A percentile compares a stretch with the other conserved stretches of the same genome.
Evolutionary conservation across 2,329 filamentous ascomycete species (phyloP).

Genomic region (Conoideocrella luteorostrata): DNA sequence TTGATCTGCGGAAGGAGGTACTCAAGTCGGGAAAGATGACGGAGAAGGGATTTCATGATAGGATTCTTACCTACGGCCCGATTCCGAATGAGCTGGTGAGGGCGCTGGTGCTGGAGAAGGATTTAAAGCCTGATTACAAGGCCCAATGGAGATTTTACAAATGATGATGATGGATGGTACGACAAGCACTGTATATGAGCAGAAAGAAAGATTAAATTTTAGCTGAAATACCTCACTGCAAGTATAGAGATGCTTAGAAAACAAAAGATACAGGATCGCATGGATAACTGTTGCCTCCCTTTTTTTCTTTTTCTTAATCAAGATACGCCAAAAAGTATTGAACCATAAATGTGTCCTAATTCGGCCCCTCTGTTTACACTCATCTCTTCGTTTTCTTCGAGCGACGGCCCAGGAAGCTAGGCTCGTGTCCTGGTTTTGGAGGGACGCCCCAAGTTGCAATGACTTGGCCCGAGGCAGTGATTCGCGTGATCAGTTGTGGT

Average conservation of each 20-base stretch:
- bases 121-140: slow-evolving; percentile 36
- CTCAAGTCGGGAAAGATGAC: slow-evolving; percentile 27
- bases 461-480: slow-evolving; percentile 4
- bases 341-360: no score
- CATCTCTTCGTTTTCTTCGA: neutral
- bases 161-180: slow-evolving; percentile 1
- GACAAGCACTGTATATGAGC: no score
- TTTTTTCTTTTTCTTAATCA: neutral
- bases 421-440: slow-evolving; percentile 8
- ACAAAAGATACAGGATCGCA: no score
- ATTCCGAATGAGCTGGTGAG: slow-evolving; percentile 51
- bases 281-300: neutral
- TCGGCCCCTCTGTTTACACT: no score
- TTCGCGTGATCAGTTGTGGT: slow-evolving; percentile 6
- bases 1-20: slow-evolving; percentile 42
- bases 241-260: no score
- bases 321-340: no score
- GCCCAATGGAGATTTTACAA: slow-evolving; percentile 45
- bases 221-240: no score
- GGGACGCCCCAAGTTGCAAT: slow-evolving; percentile 11
- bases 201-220: neutral
- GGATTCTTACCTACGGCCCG: slow-evolving; percentile 41
- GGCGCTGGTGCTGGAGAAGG: slow-evolving; percentile 36
- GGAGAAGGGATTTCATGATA: slow-evolving; percentile 52
- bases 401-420: neutral